phyloP scores from a whole-genome alignment of 2,329 filamentous ascomycete species.

The Arthrobotrys megalospora region DNA sequence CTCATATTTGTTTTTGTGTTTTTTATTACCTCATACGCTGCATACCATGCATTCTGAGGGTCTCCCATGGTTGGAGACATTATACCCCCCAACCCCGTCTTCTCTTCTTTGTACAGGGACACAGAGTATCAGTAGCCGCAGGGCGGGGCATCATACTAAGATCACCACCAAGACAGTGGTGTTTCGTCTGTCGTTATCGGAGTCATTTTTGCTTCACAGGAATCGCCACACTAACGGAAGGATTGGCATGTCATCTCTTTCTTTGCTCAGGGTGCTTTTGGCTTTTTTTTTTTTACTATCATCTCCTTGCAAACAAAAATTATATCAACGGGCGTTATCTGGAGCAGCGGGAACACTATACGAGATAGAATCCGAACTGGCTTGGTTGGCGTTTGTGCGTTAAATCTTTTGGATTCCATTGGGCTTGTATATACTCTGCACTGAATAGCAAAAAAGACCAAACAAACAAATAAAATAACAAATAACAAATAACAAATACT shows the following conservation, averaged over 20 bases:
- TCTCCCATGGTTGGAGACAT: conserved; percentile 30
- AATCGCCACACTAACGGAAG: conserved; percentile 25
- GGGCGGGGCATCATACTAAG: conserved; percentile 39
- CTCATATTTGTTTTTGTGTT: conserved; percentile 10
- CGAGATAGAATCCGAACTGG: conserved; percentile 28
- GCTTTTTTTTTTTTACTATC: conserved; percentile 24
- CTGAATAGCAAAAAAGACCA: conserved; percentile 30
- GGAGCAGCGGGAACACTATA: conserved; percentile 7
- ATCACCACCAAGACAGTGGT: conserved; percentile 16
- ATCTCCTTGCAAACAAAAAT: neutral
- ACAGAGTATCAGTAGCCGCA: conserved; percentile 46
- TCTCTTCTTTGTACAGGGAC: conserved; percentile 50
- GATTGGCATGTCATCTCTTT: conserved; percentile 18
- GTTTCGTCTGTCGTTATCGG: conserved; percentile 48
- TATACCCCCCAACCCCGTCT: conserved; percentile 22
- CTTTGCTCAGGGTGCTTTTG: conserved; percentile 16
- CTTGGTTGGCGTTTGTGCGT: conserved; percentile 25
- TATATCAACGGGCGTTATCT: conserved; percentile 22
- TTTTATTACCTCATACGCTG: conserved; percentile 17
- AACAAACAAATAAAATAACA: conserved; percentile 40
- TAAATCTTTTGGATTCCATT: conserved; percentile 13
- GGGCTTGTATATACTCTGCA: conserved; percentile 21
- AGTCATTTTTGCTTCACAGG: conserved; percentile 25
- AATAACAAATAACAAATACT: conserved; percentile 36
- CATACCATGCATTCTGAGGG: conserved; percentile 14